phyloP scores from a whole-genome alignment of 352 stramenopile genomes.

The Globisporangium apiculatum region DNA sequence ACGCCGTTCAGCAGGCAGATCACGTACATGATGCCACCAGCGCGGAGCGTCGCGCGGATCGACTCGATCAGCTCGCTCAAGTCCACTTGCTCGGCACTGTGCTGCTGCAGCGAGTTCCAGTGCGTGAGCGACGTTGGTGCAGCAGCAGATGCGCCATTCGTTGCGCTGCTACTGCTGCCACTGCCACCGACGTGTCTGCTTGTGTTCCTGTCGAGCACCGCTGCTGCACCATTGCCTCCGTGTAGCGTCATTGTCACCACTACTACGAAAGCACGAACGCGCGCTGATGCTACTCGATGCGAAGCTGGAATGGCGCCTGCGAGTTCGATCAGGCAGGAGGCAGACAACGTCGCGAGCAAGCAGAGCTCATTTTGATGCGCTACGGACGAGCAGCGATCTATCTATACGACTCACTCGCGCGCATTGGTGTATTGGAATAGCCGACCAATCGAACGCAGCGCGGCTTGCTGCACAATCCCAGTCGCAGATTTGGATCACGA shows the following conservation, averaged over 20 bases:
- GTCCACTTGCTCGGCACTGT: slow-evolving; percentile 57
- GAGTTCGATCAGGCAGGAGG: too few relatives aligned
- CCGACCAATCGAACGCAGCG: too few relatives aligned
- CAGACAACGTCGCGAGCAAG: too few relatives aligned
- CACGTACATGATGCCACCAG: slow-evolving; percentile 42
- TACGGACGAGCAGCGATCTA: too few relatives aligned
- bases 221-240: not conserved
- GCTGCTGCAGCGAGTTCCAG: slow-evolving; percentile 65
- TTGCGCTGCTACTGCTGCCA: not conserved
- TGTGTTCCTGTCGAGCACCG: not conserved
- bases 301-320: not conserved
- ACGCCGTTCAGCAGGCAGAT: not conserved
- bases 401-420: too few relatives aligned
- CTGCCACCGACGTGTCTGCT: not conserved
- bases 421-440: too few relatives aligned
- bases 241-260: not conserved
- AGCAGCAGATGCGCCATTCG: not conserved
- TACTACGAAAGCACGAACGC: not conserved
- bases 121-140: slow-evolving; percentile 50
- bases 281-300: not conserved
- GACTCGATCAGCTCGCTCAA: slow-evolving; percentile 31
- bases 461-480: too few relatives aligned
- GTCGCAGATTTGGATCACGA: too few relatives aligned
- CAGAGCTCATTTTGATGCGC: too few relatives aligned
- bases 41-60: slow-evolving; percentile 30